These are phyloP conservation scores for Panicum virgatum DNA, from an alignment of 202 grass and related monocot genomes.

Conservation along the genomic window DNA sequence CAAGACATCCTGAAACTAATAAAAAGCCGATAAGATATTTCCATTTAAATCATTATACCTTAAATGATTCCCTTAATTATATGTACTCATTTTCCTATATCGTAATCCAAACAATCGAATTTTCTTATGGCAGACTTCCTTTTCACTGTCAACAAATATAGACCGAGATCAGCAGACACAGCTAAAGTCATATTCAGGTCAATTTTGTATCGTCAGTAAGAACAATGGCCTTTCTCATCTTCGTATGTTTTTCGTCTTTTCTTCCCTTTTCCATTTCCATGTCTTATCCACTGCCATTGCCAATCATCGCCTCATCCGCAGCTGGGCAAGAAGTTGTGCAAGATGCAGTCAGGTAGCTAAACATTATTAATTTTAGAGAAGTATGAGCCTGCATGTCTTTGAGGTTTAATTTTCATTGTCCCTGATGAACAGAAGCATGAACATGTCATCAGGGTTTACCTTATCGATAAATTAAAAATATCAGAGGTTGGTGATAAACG, in stretches of 20 bases:
- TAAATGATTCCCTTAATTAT: not conserved
- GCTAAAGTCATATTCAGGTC: not conserved
- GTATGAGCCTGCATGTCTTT: no score
- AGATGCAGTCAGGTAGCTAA: conserved; percentile 4
- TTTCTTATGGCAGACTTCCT: not conserved
- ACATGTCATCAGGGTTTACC: no score
- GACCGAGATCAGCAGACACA: not conserved
- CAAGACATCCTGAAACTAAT: not conserved
- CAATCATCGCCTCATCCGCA: not conserved
- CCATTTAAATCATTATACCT: not conserved
- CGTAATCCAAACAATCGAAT: not conserved
- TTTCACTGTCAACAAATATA: not conserved
- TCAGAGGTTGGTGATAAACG: no score
- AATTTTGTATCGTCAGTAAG: not conserved
- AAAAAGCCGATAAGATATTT: not conserved
- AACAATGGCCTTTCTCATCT: conserved; percentile 20
- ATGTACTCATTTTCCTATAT: not conserved
- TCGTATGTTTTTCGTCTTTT: conserved; percentile 1
- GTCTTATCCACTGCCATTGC: conserved; percentile 2
- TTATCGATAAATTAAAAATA: no score
- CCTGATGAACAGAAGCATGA: no score
- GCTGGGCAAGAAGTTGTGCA: not conserved
- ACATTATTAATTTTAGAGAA: not conserved
- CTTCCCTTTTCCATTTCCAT: not conserved
- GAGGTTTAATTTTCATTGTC: no score